Base-by-base conservation (phyloP, 2,329 filamentous ascomycete species). In the Trichoderma endophyticum region DNA sequence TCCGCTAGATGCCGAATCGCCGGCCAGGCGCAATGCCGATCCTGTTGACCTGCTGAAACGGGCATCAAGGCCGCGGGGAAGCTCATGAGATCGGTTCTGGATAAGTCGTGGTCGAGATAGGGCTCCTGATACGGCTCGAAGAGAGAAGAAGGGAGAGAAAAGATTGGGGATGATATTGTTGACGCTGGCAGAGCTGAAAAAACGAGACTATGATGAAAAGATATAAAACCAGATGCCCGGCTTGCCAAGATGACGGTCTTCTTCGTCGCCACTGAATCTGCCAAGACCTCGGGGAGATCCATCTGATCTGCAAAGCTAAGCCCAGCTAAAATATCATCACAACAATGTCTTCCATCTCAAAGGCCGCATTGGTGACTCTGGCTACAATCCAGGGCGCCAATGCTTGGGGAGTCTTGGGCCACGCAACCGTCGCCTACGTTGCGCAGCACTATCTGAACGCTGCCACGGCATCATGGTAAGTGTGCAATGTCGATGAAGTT, bases 371-470 rank as follows among this genome's bases (percentile, higher is more conserved):
- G 21, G 36, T 71, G 30, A 59, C 72, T 59, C 72, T 76, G 32
- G 65, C 71, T 21, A 59, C 73, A 8, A 57, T 74, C 24, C 74
- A 74, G 24, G 73, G 74, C 26, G 75, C 59, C 9, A 34, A 72
- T 28, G 83, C 83, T 70, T 84, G 83, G 83, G 83, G 83, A 14
- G 77, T 78, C 8, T 80, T 84, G 73, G 86, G 86, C 73, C 86
- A 88, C 76, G 84, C 84, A 73, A 85, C 86, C 1, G 81, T 88
- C n/a, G 86, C 86, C 24, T 86, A 87, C 76, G 77, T 88, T 57
- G 86, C 86, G 2, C 82, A 81, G 65, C 82, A 85, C 77, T 86
- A 86, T 75, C 82, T 88, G 9, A 73, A 80, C 15, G 68, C 82
- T 0, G 78, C 80, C 12, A 86, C 85, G 0, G 74, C 75, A 18